phyloP scores from a whole-genome alignment of 257 asterid genomes.

The Nicotiana knightiana region DNA sequence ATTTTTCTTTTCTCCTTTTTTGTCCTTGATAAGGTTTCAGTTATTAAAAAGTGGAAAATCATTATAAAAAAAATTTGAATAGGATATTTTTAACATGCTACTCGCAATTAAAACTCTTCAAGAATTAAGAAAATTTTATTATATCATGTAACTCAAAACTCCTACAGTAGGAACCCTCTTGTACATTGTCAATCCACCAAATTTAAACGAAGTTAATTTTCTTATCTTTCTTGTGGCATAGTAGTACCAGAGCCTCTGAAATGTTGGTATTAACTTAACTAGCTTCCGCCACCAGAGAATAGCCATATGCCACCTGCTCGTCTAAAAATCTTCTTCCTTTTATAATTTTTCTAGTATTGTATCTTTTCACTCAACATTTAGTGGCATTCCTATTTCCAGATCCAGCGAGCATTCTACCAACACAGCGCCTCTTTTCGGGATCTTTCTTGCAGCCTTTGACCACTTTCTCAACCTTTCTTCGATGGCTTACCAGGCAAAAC shows the following conservation, averaged over 20 bases:
- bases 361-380: not conserved
- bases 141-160: not conserved
- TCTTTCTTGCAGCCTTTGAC: not conserved
- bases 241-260: not conserved
- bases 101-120: not conserved
- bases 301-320: not conserved
- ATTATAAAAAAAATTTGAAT: no score
- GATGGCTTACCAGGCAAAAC: not conserved
- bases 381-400: not conserved
- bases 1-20: not conserved
- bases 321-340: not conserved
- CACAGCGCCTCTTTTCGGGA: not conserved
- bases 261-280: not conserved
- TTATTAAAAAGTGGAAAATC: not conserved
- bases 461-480: not conserved
- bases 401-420: not conserved
- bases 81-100: not conserved
- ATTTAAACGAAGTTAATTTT: not conserved
- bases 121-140: not conserved
- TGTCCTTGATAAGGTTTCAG: not conserved
- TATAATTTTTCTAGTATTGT: no score
- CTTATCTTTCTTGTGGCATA: not conserved
- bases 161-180: not conserved
- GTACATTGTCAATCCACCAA: not conserved
- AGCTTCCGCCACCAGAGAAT: not conserved